Base-by-base conservation (phyloP, 768 basidiomycete genomes). In the Nidula microcarpa region DNA sequence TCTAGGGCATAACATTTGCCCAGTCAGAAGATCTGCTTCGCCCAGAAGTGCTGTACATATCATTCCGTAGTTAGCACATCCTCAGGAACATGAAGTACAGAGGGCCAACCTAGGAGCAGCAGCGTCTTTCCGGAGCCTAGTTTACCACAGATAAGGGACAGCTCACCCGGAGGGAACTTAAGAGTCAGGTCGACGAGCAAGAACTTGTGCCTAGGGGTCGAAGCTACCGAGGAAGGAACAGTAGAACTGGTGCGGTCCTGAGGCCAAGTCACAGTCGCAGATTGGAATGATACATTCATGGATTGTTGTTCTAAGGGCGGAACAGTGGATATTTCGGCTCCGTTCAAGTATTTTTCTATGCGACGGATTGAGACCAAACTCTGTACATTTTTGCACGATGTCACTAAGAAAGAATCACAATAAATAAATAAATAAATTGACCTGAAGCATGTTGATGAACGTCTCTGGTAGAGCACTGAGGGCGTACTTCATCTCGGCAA, bases 181-280 rank as follows among this genome's bases (percentile, higher is more conserved):
- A 95, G 66, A 14, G 78, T 80, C 52, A 96, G 67, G 62, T 94
- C 90, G n/a, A 87, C 73, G 2, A 97, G 78, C 33, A 88, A 69
- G 65, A 97, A 97, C 60, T 87, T 89, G 55, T 82, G 74, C 55
- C 78, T 81, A 7, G 94, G 94, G 0, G 93, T 94, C 0, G 87
- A 70, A 2, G 84, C 75, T 13, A 73, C 75, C 3, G 86, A 87
- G 3, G 39, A 2, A 85, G 70, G 23, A 30, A 4, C 4, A 3
- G 78, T 70, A 1, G 63, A 62, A 23, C 79, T 75, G 17, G 67
- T 55, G 35, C 89, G 82, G 56, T 94, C 91, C 59, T 87, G 85
- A 0, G 94, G 90, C 94, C 94, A 98, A 1, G 92, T 91, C 47
- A 93, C 76, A 1, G 91, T 96, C 37, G 91, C 93, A 8, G 88